phyloP scores from a whole-genome alignment of 768 basidiomycete genomes.

The Holtermanniella nyarrowii region DNA sequence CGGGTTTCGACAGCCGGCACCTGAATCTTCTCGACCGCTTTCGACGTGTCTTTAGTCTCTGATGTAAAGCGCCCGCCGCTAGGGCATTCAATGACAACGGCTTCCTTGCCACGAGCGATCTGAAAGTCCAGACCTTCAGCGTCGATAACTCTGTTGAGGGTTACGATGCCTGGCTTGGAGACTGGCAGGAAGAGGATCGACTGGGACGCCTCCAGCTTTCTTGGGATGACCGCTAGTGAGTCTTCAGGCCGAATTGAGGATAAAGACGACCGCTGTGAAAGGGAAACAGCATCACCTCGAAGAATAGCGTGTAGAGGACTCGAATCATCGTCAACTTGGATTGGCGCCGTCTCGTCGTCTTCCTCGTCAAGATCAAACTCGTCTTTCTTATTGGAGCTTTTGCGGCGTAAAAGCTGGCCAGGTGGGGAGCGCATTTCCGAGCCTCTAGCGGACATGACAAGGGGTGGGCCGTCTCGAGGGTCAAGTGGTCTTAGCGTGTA shows the following conservation, averaged over 20 bases:
- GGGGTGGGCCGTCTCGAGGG: conserved; percentile 26
- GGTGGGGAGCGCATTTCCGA: conserved; percentile 12
- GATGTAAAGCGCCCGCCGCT: conserved; percentile 52
- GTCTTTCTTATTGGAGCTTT: conserved; percentile 21
- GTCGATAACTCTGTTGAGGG: conserved; percentile 65
- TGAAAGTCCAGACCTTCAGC: conserved; percentile 61
- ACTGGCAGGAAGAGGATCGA: conserved; percentile 62
- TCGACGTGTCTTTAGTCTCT: conserved; percentile 16
- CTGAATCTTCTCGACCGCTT: conserved; percentile 4
- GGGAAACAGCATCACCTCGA: conserved; percentile 1
- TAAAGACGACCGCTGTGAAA: background rate
- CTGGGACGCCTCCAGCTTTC: conserved; percentile 60
- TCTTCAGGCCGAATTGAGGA: conserved; percentile 32
- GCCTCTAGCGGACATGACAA: conserved; percentile 12
- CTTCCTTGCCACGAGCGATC: conserved; percentile 51
- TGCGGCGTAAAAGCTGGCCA: conserved; percentile 5
- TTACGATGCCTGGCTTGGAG: conserved; percentile 61
- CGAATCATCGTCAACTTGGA: background rate
- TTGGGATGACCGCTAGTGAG: conserved; percentile 42
- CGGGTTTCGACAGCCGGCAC: conserved; percentile 44
- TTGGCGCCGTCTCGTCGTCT: conserved; percentile 16
- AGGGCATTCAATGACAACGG: conserved; percentile 74
- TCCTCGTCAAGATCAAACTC: conserved; percentile 21
- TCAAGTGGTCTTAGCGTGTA: conserved; percentile 66
- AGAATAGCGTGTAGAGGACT: conserved; percentile 16